These are phyloP conservation scores for Trypanosoma vivax DNA, from an alignment of 208 protist species.

Conservation along the genomic window DNA sequence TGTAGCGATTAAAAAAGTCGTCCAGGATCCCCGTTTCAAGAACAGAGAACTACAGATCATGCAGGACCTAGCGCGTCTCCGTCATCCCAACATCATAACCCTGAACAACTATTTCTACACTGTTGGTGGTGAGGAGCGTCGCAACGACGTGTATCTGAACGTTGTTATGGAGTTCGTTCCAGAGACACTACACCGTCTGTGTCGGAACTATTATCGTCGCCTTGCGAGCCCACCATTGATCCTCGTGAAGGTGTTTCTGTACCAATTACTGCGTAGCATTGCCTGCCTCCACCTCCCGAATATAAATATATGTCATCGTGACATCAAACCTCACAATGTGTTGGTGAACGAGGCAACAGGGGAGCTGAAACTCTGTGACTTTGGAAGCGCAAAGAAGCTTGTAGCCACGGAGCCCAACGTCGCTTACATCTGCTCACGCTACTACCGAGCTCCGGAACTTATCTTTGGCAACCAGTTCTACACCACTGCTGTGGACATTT, in stretches of 20 bases:
- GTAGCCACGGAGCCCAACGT: constrained; percentile 96
- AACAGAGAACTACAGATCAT: constrained; percentile 95
- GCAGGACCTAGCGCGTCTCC: constrained; percentile 78
- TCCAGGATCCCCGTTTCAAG: constrained; percentile 98
- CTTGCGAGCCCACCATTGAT: constrained; percentile 63
- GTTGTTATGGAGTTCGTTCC: constrained; percentile 99
- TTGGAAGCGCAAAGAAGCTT: constrained; percentile 99
- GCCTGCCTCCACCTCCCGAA: constrained; percentile 94
- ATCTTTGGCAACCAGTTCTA: constrained; percentile 99
- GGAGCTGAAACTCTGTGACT: constrained; percentile 96
- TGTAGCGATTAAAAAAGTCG: constrained; percentile 88
- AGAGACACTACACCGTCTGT: constrained; percentile 95
- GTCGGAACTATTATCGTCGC: constrained; percentile 91
- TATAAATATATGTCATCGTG: constrained; percentile 94
- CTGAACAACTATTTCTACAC: constrained; percentile 97
- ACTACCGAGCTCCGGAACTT: constrained; percentile 99
- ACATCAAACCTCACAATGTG: constrained; percentile 99
- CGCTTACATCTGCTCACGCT: constrained; percentile 98
- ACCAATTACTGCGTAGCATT: constrained; percentile 86
- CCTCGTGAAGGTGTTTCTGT: constrained; percentile 82
- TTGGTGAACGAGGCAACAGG: constrained; percentile 97
- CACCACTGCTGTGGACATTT: constrained; percentile 99
- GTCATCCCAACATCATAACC: constrained; percentile 93
- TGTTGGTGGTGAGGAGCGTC: constrained; percentile 80
- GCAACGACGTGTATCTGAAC: constrained; percentile 98